Base-by-base conservation (phyloP, 2,329 filamentous ascomycete genomes). In the Microdochium bolleyi region DNA sequence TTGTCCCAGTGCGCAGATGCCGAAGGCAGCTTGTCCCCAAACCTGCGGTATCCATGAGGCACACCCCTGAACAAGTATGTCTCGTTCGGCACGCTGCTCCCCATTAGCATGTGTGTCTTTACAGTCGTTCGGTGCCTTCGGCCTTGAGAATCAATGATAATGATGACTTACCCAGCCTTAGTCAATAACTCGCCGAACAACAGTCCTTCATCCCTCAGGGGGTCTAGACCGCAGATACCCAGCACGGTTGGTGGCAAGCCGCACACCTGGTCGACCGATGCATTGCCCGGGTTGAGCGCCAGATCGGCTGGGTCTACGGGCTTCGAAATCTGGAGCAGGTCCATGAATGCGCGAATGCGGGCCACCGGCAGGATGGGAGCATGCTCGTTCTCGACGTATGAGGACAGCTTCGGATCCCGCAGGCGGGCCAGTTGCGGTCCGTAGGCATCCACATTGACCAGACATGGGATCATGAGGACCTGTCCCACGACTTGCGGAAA, bases 291-390 rank as follows among this genome's bases (percentile, higher is more conserved):
- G 50, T 70, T 78, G 13, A 75, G 54, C 16, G 62, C 62, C 1
- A 61, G 57, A 57, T 78, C 71, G 1, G 57, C 51, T 2, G 55
- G 61, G 2, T 63, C 54, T 1, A 62, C 56, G 0, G 57, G 50
- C 3, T 54, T n/a, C 11, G 34, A 19, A 8, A 70, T 13, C 1
- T 64, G 55, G 1, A 71, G 49, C 3, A 69, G 48, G 9, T 62
- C 58, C 2, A 56, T 56, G 21, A 69, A 71, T 53, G 56, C 68
- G 24, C 38, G 64, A 48, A 73, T 62, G 5, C 65, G 61, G 1
- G 60, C 63, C n/a, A 70, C 55, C 0, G 77, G 70, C 50, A 80
- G 57, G 1, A 83, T 64, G 0, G 79, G 77, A 0, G 80, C 80
- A 14, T 75, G 51, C 30, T 70, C 70, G 53, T 75, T 74, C 54